A percentile compares a stretch with the other conserved stretches of the same genome.
phyloP scores from a whole-genome alignment of 2,329 filamentous ascomycete species.

The Thelonectria discophora region DNA sequence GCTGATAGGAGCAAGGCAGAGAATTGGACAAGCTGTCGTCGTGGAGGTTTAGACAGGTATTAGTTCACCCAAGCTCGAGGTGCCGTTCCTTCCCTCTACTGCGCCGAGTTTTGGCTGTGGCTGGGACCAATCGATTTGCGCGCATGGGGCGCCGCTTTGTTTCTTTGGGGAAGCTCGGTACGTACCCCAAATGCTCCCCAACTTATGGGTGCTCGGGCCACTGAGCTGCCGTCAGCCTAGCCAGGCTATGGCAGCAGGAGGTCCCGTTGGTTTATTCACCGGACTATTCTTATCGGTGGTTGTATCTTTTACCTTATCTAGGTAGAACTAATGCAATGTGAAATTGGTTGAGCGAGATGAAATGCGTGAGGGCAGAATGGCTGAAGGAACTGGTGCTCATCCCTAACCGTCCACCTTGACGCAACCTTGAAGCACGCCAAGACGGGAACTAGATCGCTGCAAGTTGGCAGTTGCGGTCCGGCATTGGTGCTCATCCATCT shows the following conservation, averaged over 20 bases:
- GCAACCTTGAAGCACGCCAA: background rate
- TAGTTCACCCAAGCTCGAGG: slow-evolving; percentile 19
- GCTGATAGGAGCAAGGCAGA: slow-evolving; percentile 13
- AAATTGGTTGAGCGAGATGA: too few relatives aligned
- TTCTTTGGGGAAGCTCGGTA: background rate
- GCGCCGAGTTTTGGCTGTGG: slow-evolving; percentile 1
- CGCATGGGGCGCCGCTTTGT: background rate
- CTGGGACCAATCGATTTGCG: background rate
- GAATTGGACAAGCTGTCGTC: slow-evolving; percentile 29
- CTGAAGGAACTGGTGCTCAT: background rate
- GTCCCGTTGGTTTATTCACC: background rate
- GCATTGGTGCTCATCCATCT: background rate
- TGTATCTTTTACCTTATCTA: background rate
- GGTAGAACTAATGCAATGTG: too few relatives aligned
- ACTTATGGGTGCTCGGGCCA: too few relatives aligned
- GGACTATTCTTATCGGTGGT: background rate
- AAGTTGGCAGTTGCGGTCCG: background rate
- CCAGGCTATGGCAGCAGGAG: too few relatives aligned
- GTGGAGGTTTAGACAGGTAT: slow-evolving; percentile 14
- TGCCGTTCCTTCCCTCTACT: slow-evolving; percentile 1
- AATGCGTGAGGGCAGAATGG: background rate
- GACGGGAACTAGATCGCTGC: background rate
- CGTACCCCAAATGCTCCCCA: background rate
- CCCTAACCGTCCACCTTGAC: background rate
- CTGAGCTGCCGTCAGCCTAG: background rate